Conservation (phyloP, 768 basidiomycete genomes). For the Dacryopinax spathularia region DNA sequence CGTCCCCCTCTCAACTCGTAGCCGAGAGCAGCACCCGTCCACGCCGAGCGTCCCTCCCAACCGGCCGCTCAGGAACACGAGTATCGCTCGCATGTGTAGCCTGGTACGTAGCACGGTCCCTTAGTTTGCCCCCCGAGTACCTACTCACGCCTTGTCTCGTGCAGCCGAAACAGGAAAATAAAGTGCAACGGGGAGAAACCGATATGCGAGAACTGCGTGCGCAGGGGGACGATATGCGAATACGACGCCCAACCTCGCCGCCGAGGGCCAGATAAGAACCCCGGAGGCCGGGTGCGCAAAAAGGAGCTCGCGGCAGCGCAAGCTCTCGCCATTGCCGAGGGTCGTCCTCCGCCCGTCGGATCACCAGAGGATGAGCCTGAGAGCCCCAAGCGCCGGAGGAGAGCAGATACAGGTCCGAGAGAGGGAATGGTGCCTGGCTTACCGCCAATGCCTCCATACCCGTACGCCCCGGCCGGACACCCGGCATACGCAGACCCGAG, state of each 20-base stretch:
- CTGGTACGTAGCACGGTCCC: background rate
- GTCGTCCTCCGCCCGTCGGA: background rate
- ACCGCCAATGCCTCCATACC: background rate
- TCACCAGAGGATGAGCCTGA: background rate
- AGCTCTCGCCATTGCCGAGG: background rate
- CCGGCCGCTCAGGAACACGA: background rate
- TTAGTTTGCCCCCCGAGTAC: too few relatives aligned
- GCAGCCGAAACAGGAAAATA: constrained; percentile 64
- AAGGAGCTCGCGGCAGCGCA: constrained; percentile 19
- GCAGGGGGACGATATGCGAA: background rate
- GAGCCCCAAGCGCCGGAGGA: background rate
- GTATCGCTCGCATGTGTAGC: background rate
- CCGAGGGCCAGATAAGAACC: constrained; percentile 63
- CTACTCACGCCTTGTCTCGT: too few relatives aligned
- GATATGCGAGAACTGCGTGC: constrained; percentile 37
- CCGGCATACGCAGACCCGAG: background rate
- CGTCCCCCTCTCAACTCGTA: background rate
- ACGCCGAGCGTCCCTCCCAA: background rate
- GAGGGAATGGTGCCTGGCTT: background rate
- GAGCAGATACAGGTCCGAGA: background rate
- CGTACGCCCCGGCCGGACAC: background rate
- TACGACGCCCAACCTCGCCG: constrained; percentile 64
- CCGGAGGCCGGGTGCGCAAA: constrained; percentile 43
- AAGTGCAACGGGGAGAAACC: constrained; percentile 74
- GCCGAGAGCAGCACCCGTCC: background rate